Conservation (phyloP, 306 rosid genomes). For the Echinosophora koreensis region DNA sequence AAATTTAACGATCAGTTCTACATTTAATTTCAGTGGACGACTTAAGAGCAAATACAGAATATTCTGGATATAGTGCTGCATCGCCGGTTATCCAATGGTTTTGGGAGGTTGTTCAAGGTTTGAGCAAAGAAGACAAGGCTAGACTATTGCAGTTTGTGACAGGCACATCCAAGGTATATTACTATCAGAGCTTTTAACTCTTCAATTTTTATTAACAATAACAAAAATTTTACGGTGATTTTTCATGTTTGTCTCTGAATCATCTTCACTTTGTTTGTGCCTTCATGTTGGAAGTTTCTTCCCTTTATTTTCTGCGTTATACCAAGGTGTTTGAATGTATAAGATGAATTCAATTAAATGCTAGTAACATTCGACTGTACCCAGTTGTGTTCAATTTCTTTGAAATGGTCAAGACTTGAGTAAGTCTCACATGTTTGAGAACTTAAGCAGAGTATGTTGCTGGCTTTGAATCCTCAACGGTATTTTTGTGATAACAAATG, state of each 20-base stretch:
- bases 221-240: slow-evolving; percentile 13
- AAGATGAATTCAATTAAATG: background rate
- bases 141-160: slow-evolving; percentile 98
- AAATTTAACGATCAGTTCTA: slow-evolving; percentile 38
- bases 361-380: slow-evolving; percentile 6
- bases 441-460: background rate
- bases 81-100: slow-evolving; percentile 94
- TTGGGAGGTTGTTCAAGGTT: slow-evolving; percentile 93
- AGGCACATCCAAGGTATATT: slow-evolving; percentile 94
- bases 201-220: slow-evolving; percentile 1
- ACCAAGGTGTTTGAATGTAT: slow-evolving; percentile 22
- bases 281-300: slow-evolving; percentile 4
- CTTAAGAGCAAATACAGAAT: slow-evolving; percentile 94
- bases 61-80: slow-evolving; percentile 90
- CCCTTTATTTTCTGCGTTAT: background rate
- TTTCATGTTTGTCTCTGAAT: background rate
- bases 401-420: background rate
- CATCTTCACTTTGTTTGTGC: background rate
- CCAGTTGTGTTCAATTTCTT: slow-evolving; percentile 20
- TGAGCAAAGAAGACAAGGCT: slow-evolving; percentile 98
- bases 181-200: slow-evolving; percentile 9
- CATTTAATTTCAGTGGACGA: slow-evolving; percentile 84
- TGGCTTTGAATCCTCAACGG: background rate
- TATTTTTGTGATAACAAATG: background rate
- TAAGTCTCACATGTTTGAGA: slow-evolving; percentile 29